Base-by-base conservation (phyloP, 2,329 filamentous ascomycete species). In the Ascochyta fabae region DNA sequence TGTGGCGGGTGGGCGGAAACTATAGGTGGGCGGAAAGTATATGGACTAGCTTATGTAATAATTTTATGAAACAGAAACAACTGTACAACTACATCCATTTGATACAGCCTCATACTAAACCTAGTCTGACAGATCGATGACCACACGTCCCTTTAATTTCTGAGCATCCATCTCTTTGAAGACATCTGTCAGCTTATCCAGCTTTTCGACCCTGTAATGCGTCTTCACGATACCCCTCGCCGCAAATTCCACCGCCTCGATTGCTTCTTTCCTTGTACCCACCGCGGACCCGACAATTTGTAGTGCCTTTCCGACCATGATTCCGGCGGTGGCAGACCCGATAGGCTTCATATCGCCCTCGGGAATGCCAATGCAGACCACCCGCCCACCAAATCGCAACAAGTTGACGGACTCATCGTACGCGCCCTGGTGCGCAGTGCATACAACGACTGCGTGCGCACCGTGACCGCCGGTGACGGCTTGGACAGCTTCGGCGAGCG, bases 371-470 rank as follows among this genome's bases (percentile, higher is more conserved):
- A 83, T 79, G 39, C 75, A 78, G 0, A 81, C 79, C 0, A 80
- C 67, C 0, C 75, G 72, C 4, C 80, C 80, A 24, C 78, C 77
- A 46, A 80, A 80, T 5, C 77, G 71, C 19, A 82, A 69, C 44
- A 81, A 58, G 4, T 74, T 71, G 55, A 78, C 65, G 1, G 70
- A 72, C 16, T 66, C 65, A 1, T 71, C 78, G 58, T 83, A 83
- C 7, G 80, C 80, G 6, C 60, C 75, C 58, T 82, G 81, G 34
- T 77, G 77, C 1, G 79, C 78, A 0, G 80, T 81, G 29, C 80
- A 71, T 0, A 88, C 84, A 16, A 89, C 72, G 2, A 85, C 86
- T 1, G 84, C 84, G 56, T 85, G 81, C 0, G 84, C 86, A 26
- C 87, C 86, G 6, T 86, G 72, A 0, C 85, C 85, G 3, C 79